Base-by-base conservation (phyloP, 2,329 filamentous ascomycete species). In the Aspergillus ochraceoroseus region DNA sequence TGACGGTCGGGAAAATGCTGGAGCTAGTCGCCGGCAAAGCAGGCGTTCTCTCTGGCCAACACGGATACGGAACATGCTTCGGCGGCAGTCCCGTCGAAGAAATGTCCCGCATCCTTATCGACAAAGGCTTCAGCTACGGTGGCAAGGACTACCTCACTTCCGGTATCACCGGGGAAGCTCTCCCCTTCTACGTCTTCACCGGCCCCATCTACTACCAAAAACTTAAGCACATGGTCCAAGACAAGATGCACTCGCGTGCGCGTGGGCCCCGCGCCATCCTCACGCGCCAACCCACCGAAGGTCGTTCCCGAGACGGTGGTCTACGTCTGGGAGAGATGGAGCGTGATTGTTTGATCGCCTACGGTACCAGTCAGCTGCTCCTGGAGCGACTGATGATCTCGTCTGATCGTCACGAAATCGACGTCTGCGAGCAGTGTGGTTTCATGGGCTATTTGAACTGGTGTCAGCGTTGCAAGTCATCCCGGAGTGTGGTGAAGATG, bases 171-270 rank as follows among this genome's bases (percentile, higher is more conserved):
- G 94, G 92, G 56, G 92, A 98, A 67, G 80, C 86, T 0, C 75
- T 96, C 4, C 88, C 94, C 49, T 89, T 89, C 8, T 96, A 96
- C 68, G 88, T 98, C 60, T 98, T 96, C 75, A 95, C 94, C 63
- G 92, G 92, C 0, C 92, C 92, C 7, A 98, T 98, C 67, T 98
- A 95, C 73, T 98, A 98, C 72, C 92, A 98, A 72, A 94, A 95
- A 53, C 79, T 98, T 51, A 98, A 98, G 77, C 92, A 98, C 75
- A 98, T 98, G 92, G 92, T 98, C 3, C 89, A 96, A 65, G 92
- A 98, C 64, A 98, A 98, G 71, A 96, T 98, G 92, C 92, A 98
- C 69, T 90, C 87, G 20, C 87, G 92, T 47, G 82, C 90, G 2
- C 83, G 87, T 9, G 94, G 94, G 0, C 94, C 92, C 0, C 78